Conservation (phyloP, 768 basidiomycete species). For the Lentinus tigrinus region DNA sequence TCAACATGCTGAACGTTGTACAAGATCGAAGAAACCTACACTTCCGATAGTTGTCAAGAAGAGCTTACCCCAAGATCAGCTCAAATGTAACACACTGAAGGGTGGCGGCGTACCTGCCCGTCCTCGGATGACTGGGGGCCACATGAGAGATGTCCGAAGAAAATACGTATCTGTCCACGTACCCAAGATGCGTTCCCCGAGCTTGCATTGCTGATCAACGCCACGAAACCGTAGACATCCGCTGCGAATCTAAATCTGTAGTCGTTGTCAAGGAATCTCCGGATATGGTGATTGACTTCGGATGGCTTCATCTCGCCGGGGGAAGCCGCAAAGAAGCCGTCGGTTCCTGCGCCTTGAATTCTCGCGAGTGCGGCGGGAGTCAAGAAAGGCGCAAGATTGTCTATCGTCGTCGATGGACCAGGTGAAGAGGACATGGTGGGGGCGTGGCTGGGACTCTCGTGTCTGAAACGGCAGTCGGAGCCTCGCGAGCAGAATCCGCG, state of each 20-base stretch:
- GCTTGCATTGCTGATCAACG: slow-evolving; percentile 12
- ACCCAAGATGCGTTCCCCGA: slow-evolving; percentile 19
- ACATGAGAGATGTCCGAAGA: slow-evolving; percentile 33
- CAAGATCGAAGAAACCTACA: slow-evolving; percentile 23
- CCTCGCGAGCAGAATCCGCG: slow-evolving; percentile 45
- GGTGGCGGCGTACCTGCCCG: slow-evolving; percentile 42
- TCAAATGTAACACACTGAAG: not conserved
- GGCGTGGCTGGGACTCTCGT: slow-evolving; percentile 22
- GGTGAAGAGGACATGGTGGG: not conserved
- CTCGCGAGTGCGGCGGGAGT: slow-evolving; percentile 46
- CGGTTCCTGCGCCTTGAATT: slow-evolving; percentile 41
- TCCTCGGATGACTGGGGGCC: slow-evolving; percentile 39
- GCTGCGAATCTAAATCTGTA: slow-evolving; percentile 42
- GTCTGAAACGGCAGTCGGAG: slow-evolving; percentile 44
- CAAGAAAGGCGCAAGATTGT: slow-evolving; percentile 41
- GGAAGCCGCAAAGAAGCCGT: slow-evolving; percentile 35
- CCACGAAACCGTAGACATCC: slow-evolving; percentile 46
- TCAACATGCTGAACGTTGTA: not conserved
- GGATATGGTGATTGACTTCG: slow-evolving; percentile 45
- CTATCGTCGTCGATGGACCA: slow-evolving; percentile 6
- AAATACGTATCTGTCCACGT: not conserved
- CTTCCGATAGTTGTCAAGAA: slow-evolving; percentile 37
- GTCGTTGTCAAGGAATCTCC: slow-evolving; percentile 41
- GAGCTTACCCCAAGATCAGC: slow-evolving; percentile 28
- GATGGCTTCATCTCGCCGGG: slow-evolving; percentile 37